phyloP scores from a whole-genome alignment of 257 asterid species.

The Solanum dulcamara region DNA sequence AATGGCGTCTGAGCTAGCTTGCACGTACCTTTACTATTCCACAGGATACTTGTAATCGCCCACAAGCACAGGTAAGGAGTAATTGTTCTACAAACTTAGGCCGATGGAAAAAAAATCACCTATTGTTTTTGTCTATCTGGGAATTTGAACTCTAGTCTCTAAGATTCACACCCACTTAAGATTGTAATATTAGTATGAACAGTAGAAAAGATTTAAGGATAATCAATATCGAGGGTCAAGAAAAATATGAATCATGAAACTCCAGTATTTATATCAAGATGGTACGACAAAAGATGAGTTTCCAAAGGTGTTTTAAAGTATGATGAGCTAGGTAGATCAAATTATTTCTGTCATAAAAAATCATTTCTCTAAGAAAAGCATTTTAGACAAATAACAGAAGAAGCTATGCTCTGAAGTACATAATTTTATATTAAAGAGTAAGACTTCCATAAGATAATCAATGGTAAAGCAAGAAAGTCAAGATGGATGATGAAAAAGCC shows the following conservation, averaged over 20 bases:
- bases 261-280: background rate
- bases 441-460: background rate
- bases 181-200: background rate
- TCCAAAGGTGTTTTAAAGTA: background rate
- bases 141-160: background rate
- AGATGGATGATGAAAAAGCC: background rate
- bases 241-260: background rate
- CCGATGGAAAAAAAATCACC: background rate
- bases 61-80: background rate
- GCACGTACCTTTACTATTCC: background rate
- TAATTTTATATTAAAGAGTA: background rate
- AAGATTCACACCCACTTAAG: background rate
- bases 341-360: background rate
- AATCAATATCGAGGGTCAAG: background rate
- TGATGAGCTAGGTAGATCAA: background rate
- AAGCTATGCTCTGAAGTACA: background rate
- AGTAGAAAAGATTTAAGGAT: background rate
- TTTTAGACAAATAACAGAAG: background rate
- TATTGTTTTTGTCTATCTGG: background rate
- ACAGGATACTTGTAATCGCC: background rate
- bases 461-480: background rate
- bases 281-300: background rate
- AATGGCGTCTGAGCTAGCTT: background rate
- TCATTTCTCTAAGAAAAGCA: background rate
- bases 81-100: background rate